Evolutionary conservation across 352 stramenopile species (phyloP).

Genomic region (Phytopythium kandeliae): DNA sequence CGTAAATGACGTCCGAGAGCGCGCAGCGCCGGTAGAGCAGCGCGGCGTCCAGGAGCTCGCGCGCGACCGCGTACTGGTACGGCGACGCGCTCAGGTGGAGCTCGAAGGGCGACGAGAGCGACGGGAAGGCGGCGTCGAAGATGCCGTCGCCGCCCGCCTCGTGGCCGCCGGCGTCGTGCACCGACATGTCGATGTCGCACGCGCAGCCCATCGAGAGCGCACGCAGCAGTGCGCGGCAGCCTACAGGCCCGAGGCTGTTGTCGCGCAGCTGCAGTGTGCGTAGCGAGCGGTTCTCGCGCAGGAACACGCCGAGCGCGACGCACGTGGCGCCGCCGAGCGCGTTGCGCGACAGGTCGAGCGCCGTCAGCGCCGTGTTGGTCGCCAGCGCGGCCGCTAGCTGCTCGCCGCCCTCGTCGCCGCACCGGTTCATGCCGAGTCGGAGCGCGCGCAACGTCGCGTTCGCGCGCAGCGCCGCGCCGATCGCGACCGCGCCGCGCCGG

Average conservation of each 20-base stretch:
- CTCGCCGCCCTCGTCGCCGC: constrained; percentile 53
- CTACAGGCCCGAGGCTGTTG: constrained; percentile 48
- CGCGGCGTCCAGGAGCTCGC: constrained; percentile 42
- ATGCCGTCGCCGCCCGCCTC: constrained; percentile 18
- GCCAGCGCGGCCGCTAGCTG: constrained; percentile 46
- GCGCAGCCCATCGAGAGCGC: constrained; percentile 39
- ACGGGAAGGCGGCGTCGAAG: constrained; percentile 53
- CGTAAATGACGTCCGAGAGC: constrained; percentile 43
- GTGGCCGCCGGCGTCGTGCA: constrained; percentile 38
- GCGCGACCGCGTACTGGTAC: constrained; percentile 57
- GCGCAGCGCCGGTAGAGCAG: constrained; percentile 28
- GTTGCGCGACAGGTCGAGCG: constrained; percentile 59
- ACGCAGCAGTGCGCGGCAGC: constrained; percentile 44
- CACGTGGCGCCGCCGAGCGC: constrained; percentile 44
- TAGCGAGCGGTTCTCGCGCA: constrained; percentile 39
- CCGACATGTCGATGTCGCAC: constrained; percentile 52
- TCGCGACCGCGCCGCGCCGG: constrained; percentile 33
- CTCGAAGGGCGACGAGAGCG: constrained; percentile 49
- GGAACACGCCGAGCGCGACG: constrained; percentile 54
- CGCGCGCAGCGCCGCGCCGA: constrained; percentile 45
- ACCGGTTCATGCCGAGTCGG: constrained; percentile 68
- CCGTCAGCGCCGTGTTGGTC: constrained; percentile 35
- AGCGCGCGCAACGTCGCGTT: constrained; percentile 41
- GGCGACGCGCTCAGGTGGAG: constrained; percentile 45
- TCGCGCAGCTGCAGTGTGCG: constrained; percentile 39